Evolutionary conservation across 495 filamentous ascomycete genomes (phyloP).

Genomic region (Parmelia sp.): DNA sequence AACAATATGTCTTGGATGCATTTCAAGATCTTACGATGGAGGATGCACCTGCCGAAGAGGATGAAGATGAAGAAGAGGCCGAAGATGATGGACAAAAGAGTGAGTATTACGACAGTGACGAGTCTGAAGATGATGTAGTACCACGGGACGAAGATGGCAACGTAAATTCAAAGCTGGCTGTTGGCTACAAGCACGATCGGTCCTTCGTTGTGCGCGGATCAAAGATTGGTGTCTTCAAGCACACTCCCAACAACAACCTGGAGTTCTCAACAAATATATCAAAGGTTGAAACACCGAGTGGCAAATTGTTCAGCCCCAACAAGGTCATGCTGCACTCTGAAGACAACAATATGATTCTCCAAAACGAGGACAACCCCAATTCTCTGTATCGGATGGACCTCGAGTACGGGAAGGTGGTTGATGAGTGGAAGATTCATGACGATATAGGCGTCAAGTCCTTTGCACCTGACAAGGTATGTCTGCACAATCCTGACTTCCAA

Average conservation of each 20-base stretch:
- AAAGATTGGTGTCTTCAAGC: slow-evolving; percentile 98
- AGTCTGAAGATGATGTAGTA: slow-evolving; percentile 80
- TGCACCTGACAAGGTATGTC: slow-evolving; percentile 71
- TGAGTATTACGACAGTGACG: slow-evolving; percentile 86
- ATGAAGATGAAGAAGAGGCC: slow-evolving; percentile 55
- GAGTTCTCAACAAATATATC: slow-evolving; percentile 98
- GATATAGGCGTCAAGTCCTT: slow-evolving; percentile 89
- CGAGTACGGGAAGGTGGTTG: slow-evolving; percentile 97
- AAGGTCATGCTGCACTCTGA: slow-evolving; percentile 98
- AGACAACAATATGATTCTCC: slow-evolving; percentile 87
- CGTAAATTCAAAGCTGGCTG: slow-evolving; percentile 92
- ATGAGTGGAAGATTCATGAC: slow-evolving; percentile 99
- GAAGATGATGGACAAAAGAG: slow-evolving; percentile 58
- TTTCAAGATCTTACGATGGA: slow-evolving; percentile 95
- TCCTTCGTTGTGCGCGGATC: slow-evolving; percentile 95
- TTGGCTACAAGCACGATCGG: slow-evolving; percentile 95
- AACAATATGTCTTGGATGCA: slow-evolving; percentile 89
- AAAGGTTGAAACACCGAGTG: slow-evolving; percentile 84
- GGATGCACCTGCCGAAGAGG: slow-evolving; percentile 54
- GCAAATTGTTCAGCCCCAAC: slow-evolving; percentile 84
- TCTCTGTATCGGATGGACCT: slow-evolving; percentile 96
- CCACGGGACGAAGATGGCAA: slow-evolving; percentile 68
- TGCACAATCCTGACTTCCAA: neutral
- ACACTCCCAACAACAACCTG: slow-evolving; percentile 83
- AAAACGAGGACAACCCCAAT: slow-evolving; percentile 78